Base-by-base conservation (phyloP, 2,329 filamentous ascomycete species). In the Pseudogymnoascus verrucosus region DNA sequence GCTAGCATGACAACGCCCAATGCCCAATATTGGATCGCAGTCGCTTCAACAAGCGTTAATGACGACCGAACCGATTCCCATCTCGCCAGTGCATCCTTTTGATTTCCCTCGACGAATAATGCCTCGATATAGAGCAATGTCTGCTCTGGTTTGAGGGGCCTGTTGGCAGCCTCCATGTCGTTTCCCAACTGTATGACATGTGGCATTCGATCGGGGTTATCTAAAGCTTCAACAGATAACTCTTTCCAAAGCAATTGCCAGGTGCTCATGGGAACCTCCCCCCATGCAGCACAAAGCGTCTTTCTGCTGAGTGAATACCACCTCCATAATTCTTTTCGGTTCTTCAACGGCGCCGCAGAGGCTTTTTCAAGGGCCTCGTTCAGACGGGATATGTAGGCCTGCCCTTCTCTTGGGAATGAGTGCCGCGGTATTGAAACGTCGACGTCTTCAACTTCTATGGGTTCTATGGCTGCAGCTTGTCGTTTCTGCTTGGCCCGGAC, bases 121-220 rank as follows among this genome's bases (percentile, higher is more conserved):
- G 88, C 84, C 70, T 91, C 86, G 34, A 92, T 85, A 34, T 86
- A 86, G 28, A 88, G 76, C 16, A 92, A 76, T 67, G 85, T 84
- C 69, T 90, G 87, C 2, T 78, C 73, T 3, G 80, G 78, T 11
- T 75, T 79, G 62, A 92, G 75, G 1, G 77, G 68, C 60, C 84
- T 78, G 6, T 83, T 84, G 16, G 83, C 81, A 4, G 81, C 79
- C 63, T 80, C 78, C 79, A 91, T 88, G 70, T 92, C 89, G 69
- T 85, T 81, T 4, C 84, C 80, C 2, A 93, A 78, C 34, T 79
- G 76, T 64, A 83, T 83, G 31, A 90, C 74, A 70, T 88, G 87
- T 5, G 80, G 75, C 71, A 89, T 80, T 31, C 85, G 82, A 67
- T 84, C 78, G 51, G 81, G 73, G 71, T 84, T 81, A 54, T 77